A percentile compares a stretch with the other conserved stretches of the same genome.
These are phyloP conservation scores for Polytrichum formosum DNA, from an alignment of 225 moss, liverwort and hornwort genomes.

Conservation along the genomic window DNA sequence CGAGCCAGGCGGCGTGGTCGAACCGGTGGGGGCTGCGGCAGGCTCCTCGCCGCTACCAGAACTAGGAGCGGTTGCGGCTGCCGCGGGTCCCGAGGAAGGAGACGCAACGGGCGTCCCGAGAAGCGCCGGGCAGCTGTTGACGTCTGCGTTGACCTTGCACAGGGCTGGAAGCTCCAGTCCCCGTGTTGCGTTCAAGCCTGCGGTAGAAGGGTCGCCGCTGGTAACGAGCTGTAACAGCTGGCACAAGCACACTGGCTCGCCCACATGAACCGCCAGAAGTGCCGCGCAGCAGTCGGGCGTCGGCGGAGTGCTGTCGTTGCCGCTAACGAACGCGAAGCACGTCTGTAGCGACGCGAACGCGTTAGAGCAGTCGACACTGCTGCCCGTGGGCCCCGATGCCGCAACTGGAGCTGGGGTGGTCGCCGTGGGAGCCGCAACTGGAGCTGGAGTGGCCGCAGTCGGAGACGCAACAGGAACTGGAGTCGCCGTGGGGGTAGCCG, in stretches of 20 bases:
- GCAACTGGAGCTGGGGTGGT: background rate
- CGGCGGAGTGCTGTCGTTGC: constrained; percentile 15
- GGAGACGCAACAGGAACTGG: constrained; percentile 4
- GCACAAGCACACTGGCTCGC: constrained; percentile 39
- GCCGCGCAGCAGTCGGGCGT: constrained; percentile 26
- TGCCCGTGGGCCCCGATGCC: constrained; percentile 10
- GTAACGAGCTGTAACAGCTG: constrained; percentile 20
- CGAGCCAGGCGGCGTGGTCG: constrained; percentile 9
- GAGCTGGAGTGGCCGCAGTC: constrained; percentile 1
- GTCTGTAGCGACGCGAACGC: constrained; percentile 22
- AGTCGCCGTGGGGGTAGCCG: constrained; percentile 27
- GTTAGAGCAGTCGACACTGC: constrained; percentile 25
- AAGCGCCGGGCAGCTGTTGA: constrained; percentile 21
- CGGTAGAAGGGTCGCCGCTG: constrained; percentile 3
- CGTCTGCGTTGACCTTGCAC: constrained; percentile 16
- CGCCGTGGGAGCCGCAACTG: background rate
- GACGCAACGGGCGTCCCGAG: constrained; percentile 22
- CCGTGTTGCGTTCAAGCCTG: constrained; percentile 31
- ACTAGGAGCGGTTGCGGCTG: background rate
- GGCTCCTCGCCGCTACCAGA: background rate
- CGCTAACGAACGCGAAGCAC: constrained; percentile 31
- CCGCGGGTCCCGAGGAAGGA: background rate
- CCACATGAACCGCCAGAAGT: constrained; percentile 20
- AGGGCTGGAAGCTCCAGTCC: constrained; percentile 19
- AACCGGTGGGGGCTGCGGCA: constrained; percentile 1